A percentile compares a stretch with the other conserved stretches of the same genome.
These are phyloP conservation scores for Coccomyxa subellipsoidea DNA, from an alignment of 163 green algal genomes.

Conservation along the genomic window DNA sequence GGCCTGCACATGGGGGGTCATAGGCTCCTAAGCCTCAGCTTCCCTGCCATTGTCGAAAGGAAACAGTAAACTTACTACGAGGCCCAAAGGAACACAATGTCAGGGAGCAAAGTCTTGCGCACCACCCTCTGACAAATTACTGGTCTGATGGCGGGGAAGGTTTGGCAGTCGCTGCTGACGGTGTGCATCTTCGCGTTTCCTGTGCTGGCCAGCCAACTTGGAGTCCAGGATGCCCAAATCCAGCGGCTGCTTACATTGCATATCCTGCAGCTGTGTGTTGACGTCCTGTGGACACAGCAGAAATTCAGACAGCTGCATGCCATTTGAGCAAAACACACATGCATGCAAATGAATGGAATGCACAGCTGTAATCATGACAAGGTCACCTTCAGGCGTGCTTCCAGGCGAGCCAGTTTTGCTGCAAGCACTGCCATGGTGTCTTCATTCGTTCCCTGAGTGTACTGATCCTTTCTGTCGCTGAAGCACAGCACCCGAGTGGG, in stretches of 20 bases:
- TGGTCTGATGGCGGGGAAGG: too few species aligned
- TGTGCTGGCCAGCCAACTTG: neutral
- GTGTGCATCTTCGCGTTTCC: neutral
- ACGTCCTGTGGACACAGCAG: neutral
- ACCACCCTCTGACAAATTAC: too few species aligned
- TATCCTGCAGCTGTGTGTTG: neutral
- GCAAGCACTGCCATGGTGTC: conserved; percentile 28
- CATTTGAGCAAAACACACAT: too few species aligned
- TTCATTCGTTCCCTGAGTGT: conserved; percentile 27
- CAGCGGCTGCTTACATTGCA: neutral
- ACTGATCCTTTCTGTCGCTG: conserved; percentile 38
- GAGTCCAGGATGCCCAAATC: neutral
- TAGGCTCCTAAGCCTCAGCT: too few species aligned
- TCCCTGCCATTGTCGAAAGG: too few species aligned
- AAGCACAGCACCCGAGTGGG: conserved; percentile 55
- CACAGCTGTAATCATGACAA: too few species aligned
- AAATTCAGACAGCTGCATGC: neutral
- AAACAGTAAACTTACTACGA: too few species aligned
- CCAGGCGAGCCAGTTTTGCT: conserved; percentile 21
- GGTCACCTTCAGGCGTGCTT: conserved; percentile 21
- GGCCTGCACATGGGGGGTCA: neutral
- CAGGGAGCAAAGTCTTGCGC: too few species aligned
- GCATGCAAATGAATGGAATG: too few species aligned
- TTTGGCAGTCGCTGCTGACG: too few species aligned
- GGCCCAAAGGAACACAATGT: too few species aligned